phyloP scores from a whole-genome alignment of 768 basidiomycete species.

The Termitomyces sp. region DNA sequence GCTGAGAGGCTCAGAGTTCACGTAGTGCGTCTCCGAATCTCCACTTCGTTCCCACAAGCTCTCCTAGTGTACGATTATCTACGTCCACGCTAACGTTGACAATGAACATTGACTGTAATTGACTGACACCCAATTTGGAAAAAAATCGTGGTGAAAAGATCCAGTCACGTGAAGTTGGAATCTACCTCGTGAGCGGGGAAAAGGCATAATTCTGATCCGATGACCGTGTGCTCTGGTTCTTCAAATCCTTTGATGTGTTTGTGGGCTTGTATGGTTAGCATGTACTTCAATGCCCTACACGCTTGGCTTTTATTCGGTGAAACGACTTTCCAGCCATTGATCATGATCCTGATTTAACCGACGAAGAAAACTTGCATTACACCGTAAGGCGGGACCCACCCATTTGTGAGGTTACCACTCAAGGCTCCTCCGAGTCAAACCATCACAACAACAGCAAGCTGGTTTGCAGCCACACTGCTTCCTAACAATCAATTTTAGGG shows the following conservation, averaged over 20 bases:
- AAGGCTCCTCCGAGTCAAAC: slow-evolving; percentile 1
- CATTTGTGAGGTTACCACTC: background rate
- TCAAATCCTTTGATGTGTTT: background rate
- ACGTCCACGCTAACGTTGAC: background rate
- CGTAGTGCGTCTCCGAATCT: background rate
- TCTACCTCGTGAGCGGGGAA: no score
- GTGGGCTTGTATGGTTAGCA: background rate
- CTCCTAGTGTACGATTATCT: background rate
- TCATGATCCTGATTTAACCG: background rate
- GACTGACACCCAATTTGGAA: no score
- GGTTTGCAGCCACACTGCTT: slow-evolving; percentile 3
- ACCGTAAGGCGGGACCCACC: background rate
- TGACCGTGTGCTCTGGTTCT: background rate
- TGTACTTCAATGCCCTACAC: background rate
- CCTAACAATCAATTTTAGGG: background rate
- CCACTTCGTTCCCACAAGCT: background rate
- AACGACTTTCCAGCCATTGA: background rate
- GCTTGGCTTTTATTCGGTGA: background rate
- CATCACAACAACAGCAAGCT: no score
- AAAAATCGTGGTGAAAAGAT: no score
- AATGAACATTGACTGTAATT: no score
- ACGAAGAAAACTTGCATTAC: background rate
- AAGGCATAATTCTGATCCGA: background rate
- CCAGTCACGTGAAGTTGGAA: background rate
- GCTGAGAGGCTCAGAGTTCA: background rate